Evolutionary conservation across 371 early-diverging fungal species (phyloP).

Genomic region (Parasitella parasitica): DNA sequence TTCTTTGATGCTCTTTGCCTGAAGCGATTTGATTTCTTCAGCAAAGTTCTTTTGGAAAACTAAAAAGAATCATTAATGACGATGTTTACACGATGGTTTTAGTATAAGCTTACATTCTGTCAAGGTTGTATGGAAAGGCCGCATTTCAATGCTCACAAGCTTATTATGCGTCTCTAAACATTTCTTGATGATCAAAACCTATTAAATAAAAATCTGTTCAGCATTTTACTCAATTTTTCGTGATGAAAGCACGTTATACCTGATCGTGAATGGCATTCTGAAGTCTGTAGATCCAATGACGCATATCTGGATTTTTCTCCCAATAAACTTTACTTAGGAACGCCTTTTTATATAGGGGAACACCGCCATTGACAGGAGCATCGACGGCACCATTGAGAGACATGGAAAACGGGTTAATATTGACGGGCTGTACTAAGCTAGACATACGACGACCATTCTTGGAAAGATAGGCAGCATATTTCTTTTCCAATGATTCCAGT

Average conservation of each 20-base stretch:
- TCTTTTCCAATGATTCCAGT: constrained; percentile 53
- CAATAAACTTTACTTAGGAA: constrained; percentile 58
- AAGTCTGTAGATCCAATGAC: constrained; percentile 49
- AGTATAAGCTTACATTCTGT: constrained; percentile 54
- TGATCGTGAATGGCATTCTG: constrained; percentile 66
- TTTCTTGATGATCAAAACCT: constrained; percentile 64
- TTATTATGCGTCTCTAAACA: constrained; percentile 66
- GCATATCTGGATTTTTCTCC: constrained; percentile 48
- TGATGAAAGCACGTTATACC: constrained; percentile 27
- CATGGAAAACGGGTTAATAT: constrained; percentile 79
- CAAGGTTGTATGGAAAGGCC: constrained; percentile 74
- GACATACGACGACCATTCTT: constrained; percentile 3
- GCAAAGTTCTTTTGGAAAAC: constrained; percentile 72
- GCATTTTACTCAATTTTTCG: background rate
- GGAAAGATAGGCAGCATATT: constrained; percentile 42
- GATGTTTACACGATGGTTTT: background rate
- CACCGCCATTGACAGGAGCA: constrained; percentile 87
- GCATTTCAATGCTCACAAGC: constrained; percentile 67
- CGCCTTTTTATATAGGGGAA: constrained; percentile 73
- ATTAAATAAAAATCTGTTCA: background rate
- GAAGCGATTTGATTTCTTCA: constrained; percentile 54
- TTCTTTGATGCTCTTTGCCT: constrained; percentile 28
- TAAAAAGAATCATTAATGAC: constrained; percentile 11
- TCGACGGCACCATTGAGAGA: constrained; percentile 82
- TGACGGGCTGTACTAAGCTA: constrained; percentile 28